Evolutionary conservation across 768 basidiomycete species (phyloP), one percentile per base, ranked within the genome.

Genomic region (Boletus rubropictus): DNA sequence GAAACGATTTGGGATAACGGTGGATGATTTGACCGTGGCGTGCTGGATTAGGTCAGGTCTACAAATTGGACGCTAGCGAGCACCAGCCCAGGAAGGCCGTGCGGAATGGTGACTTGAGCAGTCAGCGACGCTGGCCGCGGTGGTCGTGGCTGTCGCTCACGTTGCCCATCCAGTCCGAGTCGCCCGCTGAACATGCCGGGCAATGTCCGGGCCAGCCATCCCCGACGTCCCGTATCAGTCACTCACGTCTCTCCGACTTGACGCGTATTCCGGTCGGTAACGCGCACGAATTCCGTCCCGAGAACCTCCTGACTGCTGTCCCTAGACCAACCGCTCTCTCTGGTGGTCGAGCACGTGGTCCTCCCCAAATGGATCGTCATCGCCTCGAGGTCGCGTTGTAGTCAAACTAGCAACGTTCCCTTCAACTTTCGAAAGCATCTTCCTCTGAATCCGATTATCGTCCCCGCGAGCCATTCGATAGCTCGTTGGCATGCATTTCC

Each of bases 11-110:
- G 60, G 60, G 47, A 49, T 20, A 15, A 43, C 0, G 36, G 39
- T 0, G 28, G 44, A 51, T 48, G 61, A 63, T 61, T 61, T 63
- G 49, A 49, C 40, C 48, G 14, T 21, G 31, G 51, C 51, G 44
- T 48, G 58, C 60, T 61, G 61, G 38, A 61, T 61, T 57, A 46
- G 60, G 60, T 63, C 51, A 57, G 24, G 31, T 36, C 33, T 5
- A 18, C 41, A 15, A 28, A 39, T n/a, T 27, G 14, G 33, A 46
- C 10, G 36, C 33, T 33, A 21, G 17, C 11, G 14, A 28, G 39
- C 9, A 11, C 31, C 14, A 28, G 20, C 3, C n/a, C 35, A 20
- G 42, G 6, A 31, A 39, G 29, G 4, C 1, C 8, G 27, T 10
- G 20, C 11, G 18, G 4, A 27, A 35, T 0, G 15, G 5, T 9